Percentiles rank a stretch among this genome's conserved stretches.
Conservation (phyloP, 306 rosid species). For the Cercis canadensis region DNA sequence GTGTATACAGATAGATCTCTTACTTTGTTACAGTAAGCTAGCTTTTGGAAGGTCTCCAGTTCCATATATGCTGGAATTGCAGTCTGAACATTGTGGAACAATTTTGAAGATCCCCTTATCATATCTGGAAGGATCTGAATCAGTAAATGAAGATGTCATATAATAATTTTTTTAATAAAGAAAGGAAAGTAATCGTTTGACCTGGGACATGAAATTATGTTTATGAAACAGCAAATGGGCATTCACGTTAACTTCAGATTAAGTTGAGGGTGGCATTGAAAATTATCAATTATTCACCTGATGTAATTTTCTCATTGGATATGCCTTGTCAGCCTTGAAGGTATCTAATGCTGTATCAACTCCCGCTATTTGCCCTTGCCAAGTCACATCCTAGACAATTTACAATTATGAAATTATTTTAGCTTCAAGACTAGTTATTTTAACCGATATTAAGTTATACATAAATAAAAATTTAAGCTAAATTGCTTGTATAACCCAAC, state of each 20-base stretch:
- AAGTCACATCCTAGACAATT: constrained; percentile 75
- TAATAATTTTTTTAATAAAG: constrained; percentile 19
- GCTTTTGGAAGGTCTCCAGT: constrained; percentile 73
- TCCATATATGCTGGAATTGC: constrained; percentile 67
- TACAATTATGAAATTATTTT: constrained; percentile 25
- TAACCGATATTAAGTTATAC: constrained; percentile 11
- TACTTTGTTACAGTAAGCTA: constrained; percentile 54
- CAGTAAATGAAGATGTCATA: constrained; percentile 48
- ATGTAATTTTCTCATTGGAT: constrained; percentile 68
- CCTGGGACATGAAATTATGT: constrained; percentile 8
- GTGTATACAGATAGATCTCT: constrained; percentile 59
- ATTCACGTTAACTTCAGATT: constrained; percentile 1
- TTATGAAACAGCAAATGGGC: neutral
- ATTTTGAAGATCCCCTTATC: constrained; percentile 59
- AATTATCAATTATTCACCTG: constrained; percentile 56
- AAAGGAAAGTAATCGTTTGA: constrained; percentile 17
- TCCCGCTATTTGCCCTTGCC: constrained; percentile 92
- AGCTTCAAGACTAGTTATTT: constrained; percentile 25
- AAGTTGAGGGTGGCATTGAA: neutral
- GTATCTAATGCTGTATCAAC: constrained; percentile 73
- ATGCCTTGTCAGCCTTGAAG: constrained; percentile 88
- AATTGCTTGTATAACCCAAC: neutral
- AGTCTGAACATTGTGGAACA: constrained; percentile 81
- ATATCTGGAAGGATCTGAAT: constrained; percentile 89
- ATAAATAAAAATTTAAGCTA: neutral